Percentiles rank a stretch among this genome's conserved stretches.
Conservation (phyloP, 139 green algal genomes). For the Volvox reticuliferus region DNA sequence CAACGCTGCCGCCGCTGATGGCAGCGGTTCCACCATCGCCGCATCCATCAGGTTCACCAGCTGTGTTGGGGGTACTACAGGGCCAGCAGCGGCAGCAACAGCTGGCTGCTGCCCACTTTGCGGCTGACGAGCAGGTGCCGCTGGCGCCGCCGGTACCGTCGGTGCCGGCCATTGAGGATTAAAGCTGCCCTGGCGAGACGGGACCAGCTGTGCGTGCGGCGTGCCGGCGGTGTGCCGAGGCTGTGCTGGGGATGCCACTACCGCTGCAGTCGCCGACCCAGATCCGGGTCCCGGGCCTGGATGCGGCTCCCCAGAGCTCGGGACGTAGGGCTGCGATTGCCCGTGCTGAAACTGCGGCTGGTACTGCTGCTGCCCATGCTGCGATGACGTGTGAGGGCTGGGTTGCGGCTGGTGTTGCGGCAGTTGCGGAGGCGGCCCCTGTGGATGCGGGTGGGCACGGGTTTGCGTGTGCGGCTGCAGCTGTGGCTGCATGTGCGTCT, state of each 20-base stretch:
- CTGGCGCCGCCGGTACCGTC: not conserved
- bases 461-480: not conserved
- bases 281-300: not conserved
- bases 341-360: not conserved
- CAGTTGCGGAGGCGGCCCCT: not conserved
- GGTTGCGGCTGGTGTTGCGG: not conserved
- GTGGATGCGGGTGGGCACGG: not conserved
- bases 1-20: not conserved
- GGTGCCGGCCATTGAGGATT: not conserved
- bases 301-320: not conserved
- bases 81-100: not conserved
- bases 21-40: not conserved
- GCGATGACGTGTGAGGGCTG: not conserved
- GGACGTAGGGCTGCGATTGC: not conserved
- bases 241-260: not conserved
- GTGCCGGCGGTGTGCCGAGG: not conserved
- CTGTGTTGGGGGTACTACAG: not conserved
- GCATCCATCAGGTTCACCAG: not conserved
- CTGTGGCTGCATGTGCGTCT: not conserved
- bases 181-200: not conserved
- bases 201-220: not conserved
- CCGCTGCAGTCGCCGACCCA: not conserved
- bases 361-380: not conserved
- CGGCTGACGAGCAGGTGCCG: not conserved
- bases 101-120: not conserved